Base-by-base conservation (phyloP, 2,329 filamentous ascomycete genomes). In the Fusarium sp. region DNA sequence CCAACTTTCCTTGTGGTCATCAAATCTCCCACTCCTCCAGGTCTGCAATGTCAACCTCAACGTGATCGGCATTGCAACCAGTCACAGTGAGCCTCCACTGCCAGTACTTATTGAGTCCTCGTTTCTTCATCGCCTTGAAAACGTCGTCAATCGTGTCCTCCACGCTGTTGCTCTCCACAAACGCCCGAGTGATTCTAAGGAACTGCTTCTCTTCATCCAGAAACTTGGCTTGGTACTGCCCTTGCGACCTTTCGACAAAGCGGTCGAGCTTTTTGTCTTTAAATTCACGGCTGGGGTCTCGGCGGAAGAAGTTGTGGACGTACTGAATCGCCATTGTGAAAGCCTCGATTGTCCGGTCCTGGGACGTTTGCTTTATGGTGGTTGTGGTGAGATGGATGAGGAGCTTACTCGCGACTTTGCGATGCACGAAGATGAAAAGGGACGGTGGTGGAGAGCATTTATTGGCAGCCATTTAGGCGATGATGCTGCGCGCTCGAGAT, bases 291-390 rank as follows among this genome's bases (percentile, higher is more conserved):
- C 5, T 23, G 1, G 15, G 45, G 3, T 48, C 10, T 18, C 45
- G 45, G 3, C 21, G 21, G 0, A 48, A 48, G 21, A 48, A 49
- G 2, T 7, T 49, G 46, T 49, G 46, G 3, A 49, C 46, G 21
- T 49, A 49, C 29, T 49, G 46, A 49, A 31, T 49, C 21, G 29
- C 8, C 46, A 33, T 49, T 3, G 10, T n/a, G 21, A 10, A 31
- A 11, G 29, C 9, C 9, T 10, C 9, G 29, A 29, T 29, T 29
- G 29, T 11, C 29, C 12, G 10, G 3, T 14, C 29, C 14, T 18
- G 2, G 29, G 1, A 33, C 3, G 11, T 4, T 0, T 10, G 0
- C 0, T 23, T 10, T 7, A 5, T 4, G 15, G 19, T 49, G 8
- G 8, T 7, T 10, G 11, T 4, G 15, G 33, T 49, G 8, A 10